Evolutionary conservation across 306 rosid genomes (phyloP), one percentile per base, ranked within the genome.

Genomic region (Medicago arabica): DNA sequence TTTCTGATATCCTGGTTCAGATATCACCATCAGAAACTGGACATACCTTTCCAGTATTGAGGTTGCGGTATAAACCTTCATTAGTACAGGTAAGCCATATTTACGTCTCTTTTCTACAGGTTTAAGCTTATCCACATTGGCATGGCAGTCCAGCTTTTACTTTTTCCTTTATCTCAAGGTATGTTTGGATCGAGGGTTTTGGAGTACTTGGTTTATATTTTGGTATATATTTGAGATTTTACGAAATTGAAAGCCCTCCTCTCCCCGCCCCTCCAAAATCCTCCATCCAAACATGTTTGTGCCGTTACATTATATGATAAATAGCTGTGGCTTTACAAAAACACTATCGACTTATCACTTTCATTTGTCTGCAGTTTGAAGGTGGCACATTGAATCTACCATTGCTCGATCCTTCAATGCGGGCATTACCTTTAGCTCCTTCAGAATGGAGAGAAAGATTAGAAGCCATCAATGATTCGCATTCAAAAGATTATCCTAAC

Each of bases 11-110:
- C 67, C 80, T 89, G 60, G 86, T 87, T 74, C 98, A 95, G 87
- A 85, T 85, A 72, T 89, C 96, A 83, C 90, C 88, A 53, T 87
- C 98, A 58, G 19, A 76, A 72, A 84, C 71, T 64, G 96, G 93
- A 17, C 98, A 95, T n/a, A 85, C 92, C 61, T 94, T 92, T 83
- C 98, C 98, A 3, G 82, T 82, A 76, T 85, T 94, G 88, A 92
- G 84, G 89, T 85, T 95, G 86, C 97, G 93, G 18, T 95, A 92
- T 72, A 95, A 89, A 93, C 92, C 96, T 61, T 90, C 98, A 66
- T 75, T 95, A 62, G 90, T 95, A 53, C 97, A 95, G 96, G 98
- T 81, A 82, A 89, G 83, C 71, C 55, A 36, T 75, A 17, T 28
- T 21, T 9, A 60, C 63, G 71, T 7, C 16, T 67, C 61, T 54